phyloP scores from a whole-genome alignment of 768 basidiomycete species.

The Suillus spraguei region DNA sequence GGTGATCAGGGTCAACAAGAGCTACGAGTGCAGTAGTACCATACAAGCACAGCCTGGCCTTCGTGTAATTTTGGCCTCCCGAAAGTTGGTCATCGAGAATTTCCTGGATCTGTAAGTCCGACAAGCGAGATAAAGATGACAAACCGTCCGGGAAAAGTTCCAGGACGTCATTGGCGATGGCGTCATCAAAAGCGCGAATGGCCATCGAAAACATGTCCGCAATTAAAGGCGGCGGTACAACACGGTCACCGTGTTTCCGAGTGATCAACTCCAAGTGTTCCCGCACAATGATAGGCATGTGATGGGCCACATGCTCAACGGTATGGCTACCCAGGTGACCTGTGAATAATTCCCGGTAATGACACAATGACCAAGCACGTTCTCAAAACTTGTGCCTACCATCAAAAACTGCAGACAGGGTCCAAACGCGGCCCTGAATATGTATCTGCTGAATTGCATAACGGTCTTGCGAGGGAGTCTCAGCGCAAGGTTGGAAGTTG shows the following conservation, averaged over 20 bases:
- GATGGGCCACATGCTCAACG: constrained; percentile 67
- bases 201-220: constrained; percentile 58
- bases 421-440: constrained; percentile 58
- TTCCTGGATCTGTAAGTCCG: constrained; percentile 55
- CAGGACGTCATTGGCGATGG: constrained; percentile 66
- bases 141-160: constrained; percentile 61
- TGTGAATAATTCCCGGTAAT: constrained; percentile 23
- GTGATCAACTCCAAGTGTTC: constrained; percentile 53
- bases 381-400: constrained; percentile 40
- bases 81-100: constrained; percentile 66
- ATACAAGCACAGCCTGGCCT: constrained; percentile 73
- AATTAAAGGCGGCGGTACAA: constrained; percentile 49
- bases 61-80: constrained; percentile 63
- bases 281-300: constrained; percentile 67
- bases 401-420: constrained; percentile 72
- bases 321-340: constrained; percentile 73
- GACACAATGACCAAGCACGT: constrained; percentile 12
- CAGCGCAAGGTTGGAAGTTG: constrained; percentile 67
- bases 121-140: constrained; percentile 49
- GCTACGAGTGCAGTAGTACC: constrained; percentile 78
- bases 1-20: constrained; percentile 67
- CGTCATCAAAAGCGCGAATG: constrained; percentile 64
- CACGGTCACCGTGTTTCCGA: constrained; percentile 39
- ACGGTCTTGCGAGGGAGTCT: constrained; percentile 61
- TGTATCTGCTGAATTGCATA: constrained; percentile 61